phyloP scores from a whole-genome alignment of 2,329 filamentous ascomycete genomes.

The Teratosphaeria epicoccoides region DNA sequence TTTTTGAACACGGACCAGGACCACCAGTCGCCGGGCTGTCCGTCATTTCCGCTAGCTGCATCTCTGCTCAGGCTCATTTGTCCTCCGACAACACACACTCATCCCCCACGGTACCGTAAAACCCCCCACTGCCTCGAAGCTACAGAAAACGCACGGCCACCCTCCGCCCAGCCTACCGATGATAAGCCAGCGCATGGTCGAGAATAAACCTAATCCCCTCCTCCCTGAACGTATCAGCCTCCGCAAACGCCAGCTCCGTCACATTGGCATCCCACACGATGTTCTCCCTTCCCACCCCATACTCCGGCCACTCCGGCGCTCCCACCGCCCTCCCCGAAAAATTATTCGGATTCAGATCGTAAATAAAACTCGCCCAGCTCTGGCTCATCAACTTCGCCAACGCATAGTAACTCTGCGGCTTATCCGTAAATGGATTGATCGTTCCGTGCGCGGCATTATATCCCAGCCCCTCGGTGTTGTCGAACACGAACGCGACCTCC shows the following conservation, averaged over 20 bases:
- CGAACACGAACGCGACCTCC: slow-evolving; percentile 35
- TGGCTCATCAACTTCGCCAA: slow-evolving; percentile 35
- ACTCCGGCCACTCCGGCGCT: slow-evolving; percentile 30
- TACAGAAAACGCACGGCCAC: no score
- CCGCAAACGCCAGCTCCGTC: slow-evolving; percentile 23
- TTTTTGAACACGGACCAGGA: no score
- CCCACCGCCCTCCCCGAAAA: slow-evolving; percentile 14
- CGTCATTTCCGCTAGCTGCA: no score
- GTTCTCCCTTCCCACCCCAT: slow-evolving; percentile 29
- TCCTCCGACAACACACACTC: no score
- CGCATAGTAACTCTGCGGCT: slow-evolving; percentile 27
- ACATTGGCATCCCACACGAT: slow-evolving; percentile 39
- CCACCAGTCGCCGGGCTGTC: no score
- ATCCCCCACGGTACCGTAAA: no score
- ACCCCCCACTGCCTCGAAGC: no score
- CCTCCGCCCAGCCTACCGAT: no score
- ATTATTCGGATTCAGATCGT: slow-evolving; percentile 30
- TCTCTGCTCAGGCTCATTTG: no score
- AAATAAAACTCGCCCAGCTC: slow-evolving; percentile 37
- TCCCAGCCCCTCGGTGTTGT: slow-evolving; percentile 34
- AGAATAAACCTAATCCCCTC: slow-evolving; percentile 36
- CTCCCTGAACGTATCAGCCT: slow-evolving; percentile 35
- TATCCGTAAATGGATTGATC: slow-evolving; percentile 26
- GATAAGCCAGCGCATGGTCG: slow-evolving; percentile 17
- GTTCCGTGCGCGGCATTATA: slow-evolving; percentile 26